Evolutionary conservation across 2,329 filamentous ascomycete genomes (phyloP), one percentile per base, ranked within the genome.

Genomic region (Ceratocystis huliohia): DNA sequence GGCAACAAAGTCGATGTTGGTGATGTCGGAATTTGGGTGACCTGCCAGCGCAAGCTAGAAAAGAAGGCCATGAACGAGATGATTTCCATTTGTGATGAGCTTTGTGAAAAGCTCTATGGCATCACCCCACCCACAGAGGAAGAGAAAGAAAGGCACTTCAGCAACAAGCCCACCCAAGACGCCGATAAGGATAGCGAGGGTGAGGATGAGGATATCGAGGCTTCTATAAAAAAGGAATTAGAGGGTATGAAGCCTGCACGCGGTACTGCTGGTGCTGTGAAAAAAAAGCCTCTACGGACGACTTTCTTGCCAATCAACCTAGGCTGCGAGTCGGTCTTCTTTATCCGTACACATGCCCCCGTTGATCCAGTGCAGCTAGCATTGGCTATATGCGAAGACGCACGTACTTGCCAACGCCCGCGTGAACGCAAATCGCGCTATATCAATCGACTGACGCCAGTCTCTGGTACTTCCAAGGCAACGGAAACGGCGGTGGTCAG

Each of bases 1-100:
- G 79, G 78, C 50, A 78, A 75, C 48, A 73, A 74, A 13, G 75
- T 91, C 61, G 83, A 88, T 70, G 78, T 86, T 4, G 88, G 88
- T 4, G 87, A 91, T 71, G 78, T 81, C 64, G 89, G 89, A 4
- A 85, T 93, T 67, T 93, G 88, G 88, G 86, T 87, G 33, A 91
- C 88, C 0, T 92, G 88, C 73, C 84, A 87, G 64, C 82, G 87
- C 72, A 83, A 84, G 70, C 87, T 88, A 77, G 88, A 89, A 75
- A 79, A 79, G 53, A 87, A 85, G 74, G 87, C 88, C 15, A 81
- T 88, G 1, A 78, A 80, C 63, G 89, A 93, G 73, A 79, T 91
- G 69, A 80, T 79, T 67, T 76, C 81, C 67, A 76, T 91, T 25
- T 88, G 90, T 71, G 80, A 86, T 56, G 81, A 88, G 77, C 86